These are phyloP conservation scores for Chlorella sp. DNA, from an alignment of 139 green algal genomes.

Conservation along the genomic window DNA sequence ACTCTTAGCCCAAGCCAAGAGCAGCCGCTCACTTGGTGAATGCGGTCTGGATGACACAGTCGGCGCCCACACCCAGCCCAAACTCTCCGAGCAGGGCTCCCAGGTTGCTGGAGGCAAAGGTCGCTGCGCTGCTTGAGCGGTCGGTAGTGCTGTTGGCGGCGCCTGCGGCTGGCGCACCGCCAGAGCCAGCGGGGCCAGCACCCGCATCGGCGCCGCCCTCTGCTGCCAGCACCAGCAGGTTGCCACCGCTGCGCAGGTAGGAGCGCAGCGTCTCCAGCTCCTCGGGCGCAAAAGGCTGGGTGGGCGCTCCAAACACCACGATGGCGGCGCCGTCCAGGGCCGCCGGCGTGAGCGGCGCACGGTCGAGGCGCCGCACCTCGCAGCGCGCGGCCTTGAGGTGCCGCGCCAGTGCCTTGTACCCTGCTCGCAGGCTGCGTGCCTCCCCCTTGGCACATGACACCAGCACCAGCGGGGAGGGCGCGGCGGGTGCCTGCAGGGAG, in stretches of 20 bases:
- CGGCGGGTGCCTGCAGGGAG: too few relatives aligned
- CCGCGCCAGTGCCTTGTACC: conserved; percentile 81
- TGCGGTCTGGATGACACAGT: conserved; percentile 70
- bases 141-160: not conserved
- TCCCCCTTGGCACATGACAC: conserved; percentile 74
- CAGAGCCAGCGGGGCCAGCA: not conserved
- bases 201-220: conserved; percentile 71
- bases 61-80: conserved; percentile 76
- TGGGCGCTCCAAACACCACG: conserved; percentile 80
- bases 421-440: conserved; percentile 67
- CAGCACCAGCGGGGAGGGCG: conserved; percentile 19
- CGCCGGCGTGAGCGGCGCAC: conserved; percentile 31
- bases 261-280: conserved; percentile 74
- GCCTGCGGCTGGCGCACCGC: not conserved
- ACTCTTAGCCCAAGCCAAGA: too few relatives aligned
- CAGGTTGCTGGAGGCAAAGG: conserved; percentile 70
- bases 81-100: conserved; percentile 87
- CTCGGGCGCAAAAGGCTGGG: conserved; percentile 64
- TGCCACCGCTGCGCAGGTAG: conserved; percentile 73
- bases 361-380: conserved; percentile 15
- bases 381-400: conserved; percentile 63
- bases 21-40: conserved; percentile 8
- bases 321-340: conserved; percentile 56
- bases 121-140: too few relatives aligned
- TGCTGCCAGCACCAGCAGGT: conserved; percentile 63